Evolutionary conservation across 2,329 filamentous ascomycete species (phyloP), one percentile per base, ranked within the genome.

Genomic region (Exserohilum rostratum): DNA sequence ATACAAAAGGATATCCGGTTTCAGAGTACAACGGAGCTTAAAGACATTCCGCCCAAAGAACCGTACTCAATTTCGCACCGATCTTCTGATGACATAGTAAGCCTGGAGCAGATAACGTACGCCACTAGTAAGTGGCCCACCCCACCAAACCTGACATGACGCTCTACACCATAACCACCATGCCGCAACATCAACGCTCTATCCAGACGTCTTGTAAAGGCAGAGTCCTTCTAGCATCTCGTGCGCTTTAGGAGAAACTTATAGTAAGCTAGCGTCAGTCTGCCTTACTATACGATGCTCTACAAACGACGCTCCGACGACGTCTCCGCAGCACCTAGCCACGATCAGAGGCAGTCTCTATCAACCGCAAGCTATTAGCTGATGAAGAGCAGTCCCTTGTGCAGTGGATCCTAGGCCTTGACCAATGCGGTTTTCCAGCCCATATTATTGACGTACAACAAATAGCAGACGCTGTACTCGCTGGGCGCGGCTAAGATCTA

Each of bases 321-420:
- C 33, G 33, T 2, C 33, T 35, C n/a, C 33, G 9, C 33, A n/a
- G 33, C 17, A 35, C 33, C n/a, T 5, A 35, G 33, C 33, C 33
- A 6, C 33, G 13, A 35, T 35, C n/a, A 13, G 20, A 39, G 20
- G 22, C 12, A 39, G 18, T 12, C 10, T 39, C 20, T 22, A n/a
- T 25, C 20, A 54, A 55, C 9, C 42, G 13, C 12, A 60, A 60
- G 47, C 57, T 58, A 43, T 27, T 5, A 7, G 22, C 51, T 30
- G 1, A 18, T 27, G 17, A 60, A 42, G 47, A 60, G 55, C 35
- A 58, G 47, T 46, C 46, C 17, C 48, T 58, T 31, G 25, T 61
- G 5, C 25, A 55, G 29, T 61, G 25, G 48, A 61, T 60, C 11
- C 50, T 60, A 46, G 38, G 48, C 12, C 33, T 46, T 27, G 12